Evolutionary conservation across 2,329 filamentous ascomycete genomes (phyloP), one percentile per base, ranked within the genome.

Genomic region (Exophiala bonariae): DNA sequence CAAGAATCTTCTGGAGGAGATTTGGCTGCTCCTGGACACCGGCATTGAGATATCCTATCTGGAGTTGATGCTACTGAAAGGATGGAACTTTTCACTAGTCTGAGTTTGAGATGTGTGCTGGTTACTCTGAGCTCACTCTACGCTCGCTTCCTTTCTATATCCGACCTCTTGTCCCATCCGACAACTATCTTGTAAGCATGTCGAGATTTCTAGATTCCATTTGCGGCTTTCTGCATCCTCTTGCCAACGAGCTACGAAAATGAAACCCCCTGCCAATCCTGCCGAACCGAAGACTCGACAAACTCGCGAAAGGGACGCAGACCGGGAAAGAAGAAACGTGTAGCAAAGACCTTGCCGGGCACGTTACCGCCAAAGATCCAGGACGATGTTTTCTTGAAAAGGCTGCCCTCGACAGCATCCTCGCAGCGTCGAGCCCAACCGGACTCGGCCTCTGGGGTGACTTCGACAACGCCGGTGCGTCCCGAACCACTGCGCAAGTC

Each of bases 351-450:
- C 64, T 82, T 82, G 0, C 73, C 76, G 0, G 79, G 78, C 2
- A 81, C 67, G 31, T 69, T 79, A 0, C 69, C 72, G 2, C 80
- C 79, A 74, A 81, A 78, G 54, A 79, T 22, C 34, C 41, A 37
- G 16, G 22, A 31, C 16, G 38, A 77, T 70, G 3, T 79, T 51
- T 82, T 83, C 61, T 68, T 62, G 9, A 82, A 66, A 0, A 78
- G 69, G 0, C 78, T 28, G 10, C 32, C 19, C 22, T 45, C 42
- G 14, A 32, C 19, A 6, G 13, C 33, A 13, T 37, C 34, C 17
- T 74, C 55, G 14, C 81, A 67, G 8, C 66, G 59, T 32, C 73
- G 59, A 56, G 74, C 78, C 76, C 77, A 83, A 9, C 62, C 57
- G 5, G 68, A 57, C 9, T 73, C 67, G 0, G 74, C 73, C 37